Percentiles rank a stretch among this genome's conserved stretches.
Evolutionary conservation across 495 filamentous ascomycete species (phyloP).

Genomic region (Podospora fimiseda): DNA sequence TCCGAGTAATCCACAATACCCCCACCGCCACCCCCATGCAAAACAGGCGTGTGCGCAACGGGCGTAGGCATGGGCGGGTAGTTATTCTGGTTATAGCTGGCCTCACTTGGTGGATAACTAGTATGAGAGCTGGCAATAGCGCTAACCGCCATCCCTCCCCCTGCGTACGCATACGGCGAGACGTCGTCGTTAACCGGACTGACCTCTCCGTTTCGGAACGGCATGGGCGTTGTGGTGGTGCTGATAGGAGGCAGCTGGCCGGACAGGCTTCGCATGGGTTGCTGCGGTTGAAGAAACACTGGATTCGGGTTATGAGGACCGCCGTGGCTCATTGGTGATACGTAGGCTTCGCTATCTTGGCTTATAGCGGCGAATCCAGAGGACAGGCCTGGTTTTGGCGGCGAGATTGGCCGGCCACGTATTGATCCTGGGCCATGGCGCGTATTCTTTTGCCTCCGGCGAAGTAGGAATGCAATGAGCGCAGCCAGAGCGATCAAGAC

Average conservation of each 20-base stretch:
- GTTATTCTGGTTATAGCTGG: slow-evolving; percentile 16
- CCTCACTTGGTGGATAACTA: slow-evolving; percentile 17
- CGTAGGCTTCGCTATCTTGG: slow-evolving; percentile 23
- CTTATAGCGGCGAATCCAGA: slow-evolving; percentile 22
- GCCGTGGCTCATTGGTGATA: no score
- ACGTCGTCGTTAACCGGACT: slow-evolving; percentile 12
- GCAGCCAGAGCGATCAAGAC: slow-evolving; percentile 10
- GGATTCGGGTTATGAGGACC: slow-evolving; percentile 9
- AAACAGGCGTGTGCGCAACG: neutral
- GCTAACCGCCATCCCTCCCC: neutral
- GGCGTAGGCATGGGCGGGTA: slow-evolving; percentile 9
- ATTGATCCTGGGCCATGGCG: slow-evolving; percentile 29
- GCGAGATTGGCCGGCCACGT: slow-evolving; percentile 29
- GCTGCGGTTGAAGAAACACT: no score
- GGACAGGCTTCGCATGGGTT: neutral
- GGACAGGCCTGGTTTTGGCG: slow-evolving; percentile 15
- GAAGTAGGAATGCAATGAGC: slow-evolving; percentile 16
- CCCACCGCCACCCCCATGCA: neutral
- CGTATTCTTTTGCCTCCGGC: slow-evolving; percentile 29
- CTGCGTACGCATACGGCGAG: slow-evolving; percentile 17
- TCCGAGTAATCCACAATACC: no score
- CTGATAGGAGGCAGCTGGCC: slow-evolving; percentile 5
- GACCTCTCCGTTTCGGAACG: slow-evolving; percentile 19
- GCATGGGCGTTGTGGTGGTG: slow-evolving; percentile 5
- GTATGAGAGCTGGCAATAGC: slow-evolving; percentile 6